Base-by-base conservation (phyloP, 768 basidiomycete genomes). In the Suillus brevipes region DNA sequence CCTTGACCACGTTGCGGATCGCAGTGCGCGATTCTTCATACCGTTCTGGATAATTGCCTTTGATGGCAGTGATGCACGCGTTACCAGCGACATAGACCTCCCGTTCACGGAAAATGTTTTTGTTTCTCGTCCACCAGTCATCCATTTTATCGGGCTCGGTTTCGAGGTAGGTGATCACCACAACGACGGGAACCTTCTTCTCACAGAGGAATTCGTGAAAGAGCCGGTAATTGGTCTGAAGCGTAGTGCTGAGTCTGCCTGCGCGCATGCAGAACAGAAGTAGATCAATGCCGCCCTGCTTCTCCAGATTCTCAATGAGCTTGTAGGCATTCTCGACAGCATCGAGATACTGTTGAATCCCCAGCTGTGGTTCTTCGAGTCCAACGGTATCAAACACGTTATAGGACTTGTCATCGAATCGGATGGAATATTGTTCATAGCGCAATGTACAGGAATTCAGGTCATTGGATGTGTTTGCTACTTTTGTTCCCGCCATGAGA, bases 141-240 rank as follows among this genome's bases (percentile, higher is more conserved):
- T 77, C 75, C 72, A 79, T 78, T 1, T 16, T 8, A 25, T 67
- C 69, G 4, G 42, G 64, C 40, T 80, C 71, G 43, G 72, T 76
- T 68, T 81, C 82, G 45, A 83, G 69, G 55, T 79, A 69, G 8
- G 80, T 82, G 45, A 82, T 65, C 36, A 76, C 75, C 23, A 82
- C 61, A 1, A 74, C 71, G 25, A 78, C 73, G 2, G 82, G 80
- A 38, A 82, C 81, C 40, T 74, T 62, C 43, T 64, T 64, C 38
- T 72, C 74, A 58, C 82, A 83, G 25, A 83, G 72, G 20, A 82
- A 71, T 5, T 80, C 71, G 61, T 65, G 66, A 64, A 82, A 81
- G 37, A 82, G 43, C 45, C 62, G 71, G 72, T 79, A 83, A 64
- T 82, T 83, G 58, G 77, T 74, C 52, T 76, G 68, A 60, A 76